Base-by-base conservation (phyloP, 2,329 filamentous ascomycete genomes). In the Sphaerostilbella broomeana region DNA sequence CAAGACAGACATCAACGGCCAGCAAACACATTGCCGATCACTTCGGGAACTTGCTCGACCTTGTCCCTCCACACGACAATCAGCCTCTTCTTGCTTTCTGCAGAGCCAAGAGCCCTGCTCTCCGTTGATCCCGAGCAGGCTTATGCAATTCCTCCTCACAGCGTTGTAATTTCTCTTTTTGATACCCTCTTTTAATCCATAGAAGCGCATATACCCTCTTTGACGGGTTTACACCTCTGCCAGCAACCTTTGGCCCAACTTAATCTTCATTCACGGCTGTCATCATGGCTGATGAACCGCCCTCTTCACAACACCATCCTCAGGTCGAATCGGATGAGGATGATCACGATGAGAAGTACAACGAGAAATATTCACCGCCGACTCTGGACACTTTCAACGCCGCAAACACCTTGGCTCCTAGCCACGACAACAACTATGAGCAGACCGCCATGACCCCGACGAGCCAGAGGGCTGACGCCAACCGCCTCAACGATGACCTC, bases 401-500 rank as follows among this genome's bases (percentile, higher is more conserved):
- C 9, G 48, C 54, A 18, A 53, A 59, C 40, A 57, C 52, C 4
- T 43, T 57, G 13, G 52, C 49, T 22, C 46, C 47, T 4, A 45
- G 35, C 28, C 45, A 51, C 25, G 47, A 55, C 4, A 46, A 54
- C 26, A 45, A 44, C 18, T 48, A 51, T 9, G 46, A 47, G 12
- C 47, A 47, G 15, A 34, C 30, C 8, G 11, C 20, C 19, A 33
- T 47, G 20, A 57, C 57, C 3, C 54, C 57, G 2, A 47, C 51
- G 1, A 45, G 45, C 10, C 54, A 56, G 30, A 58, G 60, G 8
- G 58, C 57, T 25, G 55, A 64, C 30, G 56, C 54, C 19, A 58
- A 51, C 42, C 62, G 69, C 3, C 53, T 72, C 12, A 63, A 65
- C 33, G 70, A 73, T 38, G 68, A 72, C 35, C 61, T 73, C 12